Evolutionary conservation across 2,329 filamentous ascomycete species (phyloP), one percentile per base, ranked within the genome.

Genomic region (Neonectria magnoliae): DNA sequence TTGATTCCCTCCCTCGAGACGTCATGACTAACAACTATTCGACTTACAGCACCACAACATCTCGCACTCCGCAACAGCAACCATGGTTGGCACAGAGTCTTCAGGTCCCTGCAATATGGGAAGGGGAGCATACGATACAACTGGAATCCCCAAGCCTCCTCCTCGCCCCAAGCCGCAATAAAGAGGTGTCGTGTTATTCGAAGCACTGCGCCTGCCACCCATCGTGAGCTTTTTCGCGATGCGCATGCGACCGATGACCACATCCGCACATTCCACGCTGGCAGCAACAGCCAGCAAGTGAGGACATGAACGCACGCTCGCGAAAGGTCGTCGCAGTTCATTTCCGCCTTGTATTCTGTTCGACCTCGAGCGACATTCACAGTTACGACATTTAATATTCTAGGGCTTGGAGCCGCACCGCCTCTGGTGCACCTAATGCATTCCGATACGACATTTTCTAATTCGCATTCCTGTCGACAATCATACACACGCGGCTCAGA

Each of bases 61-160:
- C 14, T 54, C 25, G 56, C 54, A 51, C 18, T 25, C 31, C 31
- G 60, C 66, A 62, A 64, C 64, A 66, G 31, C 67, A 73, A 80
- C 67, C 67, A 83, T 83, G 81, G 68, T 79, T 67, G 71, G 76
- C 67, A 67, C 72, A 62, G 74, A 73, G 62, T 75, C 75, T 56
- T 75, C 76, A 64, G 75, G 69, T 65, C 73, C 75, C 54, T 75
- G 70, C 76, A 83, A 85, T 75, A 84, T 84, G 81, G 84, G 82
- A 66, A 80, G 84, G 62, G 83, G 84, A 63, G 83, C 82, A 68
- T 86, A 86, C 72, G 84, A 86, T 69, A 84, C 82, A 67, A 85
- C 83, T 25, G 82, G 82, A 51, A 77, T 84, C 25, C 77, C 79
- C 62, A 85, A 85, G 77, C 83, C 83, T 60, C 79, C 80, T 29